Evolutionary conservation across 1,284 basidiomycete species (phyloP).

Genomic region (Takashimella koratensis): DNA sequence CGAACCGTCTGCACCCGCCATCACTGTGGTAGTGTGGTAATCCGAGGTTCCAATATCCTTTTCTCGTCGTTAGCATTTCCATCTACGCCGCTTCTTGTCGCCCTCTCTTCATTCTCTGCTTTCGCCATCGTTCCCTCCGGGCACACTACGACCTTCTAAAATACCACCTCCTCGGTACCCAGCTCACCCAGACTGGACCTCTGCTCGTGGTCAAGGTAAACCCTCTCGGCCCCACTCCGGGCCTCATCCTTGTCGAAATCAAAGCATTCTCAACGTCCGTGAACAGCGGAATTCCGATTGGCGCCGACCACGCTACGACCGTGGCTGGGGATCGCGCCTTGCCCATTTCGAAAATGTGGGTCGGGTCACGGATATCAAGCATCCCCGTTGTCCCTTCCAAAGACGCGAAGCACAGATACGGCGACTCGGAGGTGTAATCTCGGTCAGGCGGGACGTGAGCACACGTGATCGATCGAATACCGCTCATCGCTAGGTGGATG

Average conservation of each 20-base stretch:
- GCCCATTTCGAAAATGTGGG: conserved; percentile 19
- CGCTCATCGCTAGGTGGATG: conserved; percentile 17
- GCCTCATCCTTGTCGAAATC: conserved; percentile 26
- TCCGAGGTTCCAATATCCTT: conserved; percentile 73
- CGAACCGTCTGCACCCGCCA: conserved; percentile 75
- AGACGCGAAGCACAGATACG: conserved; percentile 22
- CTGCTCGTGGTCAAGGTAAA: conserved; percentile 26
- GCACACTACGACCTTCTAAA: too few species aligned
- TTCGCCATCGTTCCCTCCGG: too few species aligned
- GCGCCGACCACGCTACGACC: conserved; percentile 32
- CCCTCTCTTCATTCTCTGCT: too few species aligned
- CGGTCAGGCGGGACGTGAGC: conserved; percentile 25
- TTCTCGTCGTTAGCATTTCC: neutral
- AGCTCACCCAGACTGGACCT: conserved; percentile 73
- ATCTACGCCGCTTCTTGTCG: too few species aligned
- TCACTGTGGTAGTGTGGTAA: conserved; percentile 77
- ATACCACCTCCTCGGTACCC: too few species aligned
- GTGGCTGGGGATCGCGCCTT: conserved; percentile 30
- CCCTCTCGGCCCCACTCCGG: conserved; percentile 1
- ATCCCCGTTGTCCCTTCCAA: conserved; percentile 32
- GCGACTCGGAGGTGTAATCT: conserved; percentile 25
- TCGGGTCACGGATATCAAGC: conserved; percentile 36
- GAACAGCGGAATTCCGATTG: conserved; percentile 28
- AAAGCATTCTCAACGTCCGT: conserved; percentile 41
- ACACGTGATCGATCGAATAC: conserved; percentile 26